Base-by-base conservation (phyloP, 225 moss, liverwort and hornwort genomes). In the Lunularia cruciata region DNA sequence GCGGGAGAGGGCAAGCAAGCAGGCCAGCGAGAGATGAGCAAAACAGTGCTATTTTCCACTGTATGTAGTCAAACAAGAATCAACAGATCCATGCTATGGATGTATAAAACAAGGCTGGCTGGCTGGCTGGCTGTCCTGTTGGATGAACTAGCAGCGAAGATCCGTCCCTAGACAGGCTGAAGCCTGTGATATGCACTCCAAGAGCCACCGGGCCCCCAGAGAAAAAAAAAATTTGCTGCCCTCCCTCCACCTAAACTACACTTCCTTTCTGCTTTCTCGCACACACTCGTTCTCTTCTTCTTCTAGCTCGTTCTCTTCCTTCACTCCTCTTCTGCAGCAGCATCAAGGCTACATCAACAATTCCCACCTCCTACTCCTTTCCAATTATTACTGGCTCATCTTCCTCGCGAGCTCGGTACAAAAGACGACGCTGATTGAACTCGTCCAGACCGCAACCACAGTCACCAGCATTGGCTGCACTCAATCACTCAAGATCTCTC, bases 341-440 rank as follows among this genome's bases (percentile, higher is more conserved):
- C 30, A 46, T n/a, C n/a, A n/a, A n/a, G 23, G 1, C 38, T 13
- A 2, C 18, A 30, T 18, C 31, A 57, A 14, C 25, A 57, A 8
- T 14, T 54, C 54, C 33, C 14, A 18, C 33, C 19, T 63, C 16
- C 25, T 19, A 19, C 20, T 16, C 37, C 18, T 12, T 60, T 38
- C 63, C 3, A 63, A 63, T 63, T 63, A 43, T 43, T 43, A 63
- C 42, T 26, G 63, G 27, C 42, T 15, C 63, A 63, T 63, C 63
- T 22, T 43, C 22, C 40, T 63, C 27, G n/a, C n/a, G 0, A 20
- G 4, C 42, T 43, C 63, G 22, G 19, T 2, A 15, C 45, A 31
- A 11, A 47, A 46, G 5, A 30, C 6, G 16, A 64, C 30, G 45
- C 30, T 46, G 28, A 45, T 64, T 28, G 61, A 8, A 39, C 39